Evolutionary conservation across 2,329 filamentous ascomycete species (phyloP).

Genomic region (Colletotrichum trifolii): DNA sequence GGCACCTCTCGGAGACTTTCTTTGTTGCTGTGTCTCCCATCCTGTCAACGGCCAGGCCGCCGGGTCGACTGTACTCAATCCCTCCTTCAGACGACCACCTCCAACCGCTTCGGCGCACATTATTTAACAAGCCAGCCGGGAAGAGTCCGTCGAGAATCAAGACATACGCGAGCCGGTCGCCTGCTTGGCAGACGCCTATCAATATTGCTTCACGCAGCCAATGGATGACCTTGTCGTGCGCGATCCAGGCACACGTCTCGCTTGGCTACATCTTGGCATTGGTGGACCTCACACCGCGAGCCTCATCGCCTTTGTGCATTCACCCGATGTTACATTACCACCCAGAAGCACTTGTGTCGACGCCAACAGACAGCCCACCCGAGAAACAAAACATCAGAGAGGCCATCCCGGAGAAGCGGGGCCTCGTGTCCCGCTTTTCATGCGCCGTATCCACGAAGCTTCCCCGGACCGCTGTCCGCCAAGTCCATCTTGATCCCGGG

Average conservation of each 20-base stretch:
- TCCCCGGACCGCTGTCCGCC: slow-evolving; percentile 36
- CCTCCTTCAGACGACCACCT: too few relatives aligned
- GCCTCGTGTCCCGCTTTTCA: neutral
- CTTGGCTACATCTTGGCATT: slow-evolving; percentile 14
- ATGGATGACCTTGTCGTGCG: neutral
- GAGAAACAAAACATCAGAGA: neutral
- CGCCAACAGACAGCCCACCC: neutral
- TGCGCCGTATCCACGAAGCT: slow-evolving; percentile 23
- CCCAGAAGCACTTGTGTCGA: neutral
- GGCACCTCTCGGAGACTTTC: neutral
- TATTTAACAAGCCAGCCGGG: neutral
- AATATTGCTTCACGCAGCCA: slow-evolving; percentile 2
- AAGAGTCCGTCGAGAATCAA: neutral
- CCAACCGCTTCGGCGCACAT: too few relatives aligned
- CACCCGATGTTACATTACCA: neutral
- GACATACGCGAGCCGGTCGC: slow-evolving; percentile 7
- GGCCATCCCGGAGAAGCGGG: slow-evolving; percentile 12
- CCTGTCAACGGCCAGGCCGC: neutral
- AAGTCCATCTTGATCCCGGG: slow-evolving; percentile 25
- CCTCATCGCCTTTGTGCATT: slow-evolving; percentile 6
- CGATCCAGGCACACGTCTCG: slow-evolving; percentile 21
- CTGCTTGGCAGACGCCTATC: slow-evolving; percentile 28
- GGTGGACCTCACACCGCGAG: slow-evolving; percentile 12
- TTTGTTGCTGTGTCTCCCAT: neutral
- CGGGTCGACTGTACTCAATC: neutral